Conservation (phyloP, 495 filamentous ascomycete genomes). For the Aspergillus steynii region DNA sequence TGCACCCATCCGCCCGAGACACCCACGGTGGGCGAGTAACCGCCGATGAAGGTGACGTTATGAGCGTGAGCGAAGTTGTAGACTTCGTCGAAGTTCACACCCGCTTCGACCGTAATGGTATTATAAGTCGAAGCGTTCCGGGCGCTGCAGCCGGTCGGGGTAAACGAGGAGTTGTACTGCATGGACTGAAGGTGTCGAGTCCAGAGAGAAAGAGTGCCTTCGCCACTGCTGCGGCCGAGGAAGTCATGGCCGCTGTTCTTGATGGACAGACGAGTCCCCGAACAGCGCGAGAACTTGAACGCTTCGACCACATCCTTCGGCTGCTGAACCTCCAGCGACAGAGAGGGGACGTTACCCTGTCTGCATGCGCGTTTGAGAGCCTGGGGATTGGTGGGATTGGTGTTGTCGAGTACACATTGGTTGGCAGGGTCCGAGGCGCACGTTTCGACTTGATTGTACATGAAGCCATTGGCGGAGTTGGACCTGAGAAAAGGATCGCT, state of each 20-base stretch:
- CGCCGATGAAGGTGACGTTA: conserved; percentile 28
- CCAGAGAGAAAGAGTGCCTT: conserved; percentile 52
- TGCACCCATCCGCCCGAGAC: conserved; percentile 42
- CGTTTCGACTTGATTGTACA: conserved; percentile 40
- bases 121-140: conserved; percentile 42
- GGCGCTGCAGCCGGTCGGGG: conserved; percentile 32
- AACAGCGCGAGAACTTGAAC: conserved; percentile 13
- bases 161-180: conserved; percentile 20
- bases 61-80: conserved; percentile 38
- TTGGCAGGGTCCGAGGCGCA: conserved; percentile 35
- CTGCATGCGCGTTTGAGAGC: conserved; percentile 7
- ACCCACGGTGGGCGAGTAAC: conserved; percentile 24
- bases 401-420: conserved; percentile 38
- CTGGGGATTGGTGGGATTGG: conserved; percentile 18
- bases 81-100: conserved; percentile 48
- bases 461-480: conserved; percentile 30
- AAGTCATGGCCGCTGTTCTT: conserved; percentile 60
- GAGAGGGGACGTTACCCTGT: conserved; percentile 12
- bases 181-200: conserved; percentile 47
- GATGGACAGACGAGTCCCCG: conserved; percentile 31
- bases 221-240: conserved; percentile 51
- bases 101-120: conserved; percentile 50
- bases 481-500: conserved; percentile 26
- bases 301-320: conserved; percentile 10
- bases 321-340: conserved; percentile 9